Base-by-base conservation (phyloP, 768 basidiomycete genomes). In the Bullera alba region DNA sequence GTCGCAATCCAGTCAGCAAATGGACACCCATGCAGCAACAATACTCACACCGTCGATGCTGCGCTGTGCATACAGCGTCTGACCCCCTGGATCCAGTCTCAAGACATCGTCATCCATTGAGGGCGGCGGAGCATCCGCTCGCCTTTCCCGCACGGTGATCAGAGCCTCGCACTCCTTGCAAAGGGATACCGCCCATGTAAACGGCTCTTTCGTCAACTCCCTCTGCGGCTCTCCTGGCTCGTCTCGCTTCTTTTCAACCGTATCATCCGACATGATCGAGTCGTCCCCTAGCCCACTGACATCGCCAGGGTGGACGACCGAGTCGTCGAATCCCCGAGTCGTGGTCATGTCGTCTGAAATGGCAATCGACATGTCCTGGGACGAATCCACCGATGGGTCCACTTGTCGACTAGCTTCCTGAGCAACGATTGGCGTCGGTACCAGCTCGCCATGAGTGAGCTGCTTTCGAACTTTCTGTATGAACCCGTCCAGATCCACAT, bases 371-470 rank as follows among this genome's bases (percentile, higher is more conserved):
- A 39, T 39, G 8, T 10, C 10, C 19, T 8, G 12, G 8, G 10
- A 10, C 8, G 37, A 39, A 39, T 39, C 22, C 8, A 21, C 7
- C 10, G 32, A 34, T 8, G n/a, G n/a, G 32, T 39, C 38, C 38
- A 19, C 38, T 39, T 10, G 12, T 12, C 38, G 38, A 26, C 23
- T 26, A 28, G 14, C 42, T 27, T 19, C 14, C 8, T 22, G 38
- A 14, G 14, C 12, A 41, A 19, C 10, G 10, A 14, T 22, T 12
- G 10, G 21, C 21, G 8, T 41, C 7, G 35, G 26, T 28, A 30
- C 2, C 30, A 52, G n/a, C 37, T 23, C 17, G n/a, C 12, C 45
- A 35, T 42, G 23, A 27, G 26, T 52, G 26, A 45, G 39, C 23
- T 35, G 27, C 23, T 46, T 30, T 1, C 21, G 14, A 27, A 26